A percentile compares a stretch with the other conserved stretches of the same genome.
Conservation (phyloP, 1,139 yeast species). For the Saccharomyces hybrid region DNA sequence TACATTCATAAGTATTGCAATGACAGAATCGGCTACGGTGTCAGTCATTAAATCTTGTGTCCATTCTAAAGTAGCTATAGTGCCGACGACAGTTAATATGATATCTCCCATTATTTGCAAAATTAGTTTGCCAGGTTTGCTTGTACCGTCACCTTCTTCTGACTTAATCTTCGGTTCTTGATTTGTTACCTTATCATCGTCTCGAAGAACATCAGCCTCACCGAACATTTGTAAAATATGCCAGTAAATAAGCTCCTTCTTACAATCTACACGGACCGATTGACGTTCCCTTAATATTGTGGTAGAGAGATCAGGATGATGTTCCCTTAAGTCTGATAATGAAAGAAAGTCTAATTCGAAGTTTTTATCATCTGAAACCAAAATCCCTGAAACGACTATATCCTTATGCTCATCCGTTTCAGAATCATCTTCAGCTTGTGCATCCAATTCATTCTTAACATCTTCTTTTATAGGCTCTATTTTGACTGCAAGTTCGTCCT, state of each 20-base stretch:
- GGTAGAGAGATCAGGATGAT: conserved; percentile 70
- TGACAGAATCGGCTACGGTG: conserved; percentile 87
- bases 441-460: conserved; percentile 4
- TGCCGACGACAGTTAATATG: conserved; percentile 45
- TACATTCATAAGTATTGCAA: conserved; percentile 82
- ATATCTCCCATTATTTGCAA: conserved; percentile 45
- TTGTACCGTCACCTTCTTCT: conserved; percentile 28
- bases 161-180: conserved; percentile 9
- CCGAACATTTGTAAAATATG: conserved; percentile 97
- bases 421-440: conserved; percentile 9
- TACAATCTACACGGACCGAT: conserved; percentile 69
- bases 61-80: conserved; percentile 73
- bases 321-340: conserved; percentile 80
- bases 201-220: conserved; percentile 56
- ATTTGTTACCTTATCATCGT: conserved; percentile 38
- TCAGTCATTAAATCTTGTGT: conserved; percentile 83
- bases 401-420: conserved; percentile 19
- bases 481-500: neutral
- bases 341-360: conserved; percentile 79
- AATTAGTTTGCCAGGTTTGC: conserved; percentile 33
- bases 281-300: conserved; percentile 80
- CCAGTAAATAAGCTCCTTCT: conserved; percentile 72
- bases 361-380: conserved; percentile 70
- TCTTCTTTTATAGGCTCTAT: conserved; percentile 6
- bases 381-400: conserved; percentile 65